phyloP scores from a whole-genome alignment of 148 eudicot species.

The Amaranthus cruentus region DNA sequence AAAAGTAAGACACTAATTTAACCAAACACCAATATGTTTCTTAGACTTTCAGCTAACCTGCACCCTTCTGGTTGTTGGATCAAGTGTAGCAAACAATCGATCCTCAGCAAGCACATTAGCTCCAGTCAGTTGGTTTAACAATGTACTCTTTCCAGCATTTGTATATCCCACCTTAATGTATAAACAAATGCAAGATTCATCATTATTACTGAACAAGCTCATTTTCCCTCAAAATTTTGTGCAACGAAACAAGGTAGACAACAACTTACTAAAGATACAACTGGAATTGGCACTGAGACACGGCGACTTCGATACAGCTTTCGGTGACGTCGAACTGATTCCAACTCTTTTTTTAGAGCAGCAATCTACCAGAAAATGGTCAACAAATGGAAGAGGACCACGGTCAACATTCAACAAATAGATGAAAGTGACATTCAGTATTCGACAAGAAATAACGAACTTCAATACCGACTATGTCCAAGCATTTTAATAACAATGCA shows the following conservation, averaged over 20 bases:
- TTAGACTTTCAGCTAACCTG: conserved; percentile 48
- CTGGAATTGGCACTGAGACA: conserved; percentile 80
- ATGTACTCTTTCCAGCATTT: conserved; percentile 99
- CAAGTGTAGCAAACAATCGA: conserved; percentile 90
- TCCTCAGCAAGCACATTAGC: conserved; percentile 97
- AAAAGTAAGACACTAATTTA: background rate
- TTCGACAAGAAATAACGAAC: background rate
- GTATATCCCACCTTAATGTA: conserved; percentile 81
- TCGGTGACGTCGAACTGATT: conserved; percentile 86
- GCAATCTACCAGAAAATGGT: conserved; percentile 50
- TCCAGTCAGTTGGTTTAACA: conserved; percentile 83
- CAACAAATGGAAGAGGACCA: conserved; percentile 9
- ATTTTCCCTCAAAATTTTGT: conserved; percentile 3
- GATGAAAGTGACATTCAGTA: background rate
- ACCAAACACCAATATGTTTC: background rate
- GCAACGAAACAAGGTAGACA: conserved; percentile 15
- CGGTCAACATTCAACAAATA: background rate
- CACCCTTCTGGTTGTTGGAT: conserved; percentile 98
- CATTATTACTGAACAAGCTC: conserved; percentile 8
- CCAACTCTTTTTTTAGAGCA: conserved; percentile 76
- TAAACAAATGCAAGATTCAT: background rate
- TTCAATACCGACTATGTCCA: background rate
- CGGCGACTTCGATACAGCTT: conserved; percentile 85
- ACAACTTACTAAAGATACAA: conserved; percentile 77
- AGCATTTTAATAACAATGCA: background rate